Percentiles rank a stretch among this genome's conserved stretches.
Conservation (phyloP, 495 filamentous ascomycete genomes). For the Trichoderma reesei region DNA sequence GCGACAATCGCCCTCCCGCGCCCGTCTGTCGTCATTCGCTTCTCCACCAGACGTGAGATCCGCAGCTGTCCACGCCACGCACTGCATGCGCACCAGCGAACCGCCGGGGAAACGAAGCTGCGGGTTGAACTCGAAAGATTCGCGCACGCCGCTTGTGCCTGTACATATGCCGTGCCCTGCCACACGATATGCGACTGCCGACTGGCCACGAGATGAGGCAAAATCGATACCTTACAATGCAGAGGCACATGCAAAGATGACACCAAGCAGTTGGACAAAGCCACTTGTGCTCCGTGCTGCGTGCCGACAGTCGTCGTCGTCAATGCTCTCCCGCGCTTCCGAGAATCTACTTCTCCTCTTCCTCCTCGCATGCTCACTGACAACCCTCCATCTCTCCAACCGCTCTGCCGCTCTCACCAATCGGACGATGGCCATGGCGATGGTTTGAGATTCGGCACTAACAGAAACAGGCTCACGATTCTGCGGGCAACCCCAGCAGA, state of each 20-base stretch:
- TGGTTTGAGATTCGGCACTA: conserved; percentile 1
- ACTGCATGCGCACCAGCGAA: background rate
- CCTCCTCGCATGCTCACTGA: background rate
- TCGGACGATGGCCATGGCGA: background rate
- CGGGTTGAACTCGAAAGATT: background rate
- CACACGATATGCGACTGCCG: too few species aligned
- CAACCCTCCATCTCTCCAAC: background rate
- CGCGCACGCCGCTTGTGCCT: background rate
- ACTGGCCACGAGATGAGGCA: too few species aligned
- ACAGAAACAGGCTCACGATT: background rate
- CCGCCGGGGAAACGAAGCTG: background rate
- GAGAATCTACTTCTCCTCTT: background rate
- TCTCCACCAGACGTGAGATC: background rate
- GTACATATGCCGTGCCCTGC: too few species aligned
- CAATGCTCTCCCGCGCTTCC: background rate
- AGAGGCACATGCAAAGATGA: too few species aligned
- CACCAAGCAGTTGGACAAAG: too few species aligned
- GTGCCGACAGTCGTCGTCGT: background rate
- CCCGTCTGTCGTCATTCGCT: background rate
- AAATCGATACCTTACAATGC: too few species aligned
- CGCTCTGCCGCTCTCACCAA: background rate
- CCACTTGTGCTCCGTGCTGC: too few species aligned
- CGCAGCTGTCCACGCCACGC: background rate
- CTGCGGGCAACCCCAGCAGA: background rate
- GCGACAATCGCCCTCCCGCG: background rate